These are phyloP conservation scores for Lavandula angustifolia DNA, from an alignment of 257 asterid species.

Conservation along the genomic window DNA sequence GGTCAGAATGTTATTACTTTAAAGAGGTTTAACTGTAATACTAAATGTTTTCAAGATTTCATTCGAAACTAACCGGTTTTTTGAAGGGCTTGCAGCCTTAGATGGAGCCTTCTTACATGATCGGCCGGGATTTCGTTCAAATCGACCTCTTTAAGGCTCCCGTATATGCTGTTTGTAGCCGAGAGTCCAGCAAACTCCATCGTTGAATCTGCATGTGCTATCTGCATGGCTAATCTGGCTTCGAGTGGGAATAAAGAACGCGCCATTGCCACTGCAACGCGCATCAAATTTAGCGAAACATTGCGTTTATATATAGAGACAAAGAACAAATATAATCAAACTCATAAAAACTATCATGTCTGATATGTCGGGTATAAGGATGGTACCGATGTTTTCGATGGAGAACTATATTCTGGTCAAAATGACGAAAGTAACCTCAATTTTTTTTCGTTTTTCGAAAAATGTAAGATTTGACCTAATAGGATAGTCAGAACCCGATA, in stretches of 20 bases:
- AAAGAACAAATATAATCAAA: no score
- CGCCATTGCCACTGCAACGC: constrained; percentile 79
- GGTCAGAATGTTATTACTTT: no score
- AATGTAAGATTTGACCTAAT: no score
- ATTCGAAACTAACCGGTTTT: constrained; percentile 63
- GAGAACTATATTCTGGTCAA: no score
- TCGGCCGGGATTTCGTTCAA: constrained; percentile 74
- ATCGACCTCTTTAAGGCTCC: constrained; percentile 61
- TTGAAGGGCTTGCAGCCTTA: constrained; percentile 66
- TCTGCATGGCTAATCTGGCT: constrained; percentile 84
- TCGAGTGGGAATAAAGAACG: constrained; percentile 69
- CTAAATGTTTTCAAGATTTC: background rate
- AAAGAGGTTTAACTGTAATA: no score
- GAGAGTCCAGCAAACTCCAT: constrained; percentile 67
- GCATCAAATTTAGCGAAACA: background rate
- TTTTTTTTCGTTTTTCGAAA: no score
- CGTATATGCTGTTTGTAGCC: constrained; percentile 47
- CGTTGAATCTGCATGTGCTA: constrained; percentile 73
- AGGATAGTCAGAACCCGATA: no score
- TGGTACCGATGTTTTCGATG: no score
- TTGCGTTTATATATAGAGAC: background rate
- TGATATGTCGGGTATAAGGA: no score
- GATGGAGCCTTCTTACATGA: constrained; percentile 68
- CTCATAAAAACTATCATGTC: no score
- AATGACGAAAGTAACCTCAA: no score